Evolutionary conservation across 1,284 basidiomycete species (phyloP).

Genomic region (Heliocybe sulcata): DNA sequence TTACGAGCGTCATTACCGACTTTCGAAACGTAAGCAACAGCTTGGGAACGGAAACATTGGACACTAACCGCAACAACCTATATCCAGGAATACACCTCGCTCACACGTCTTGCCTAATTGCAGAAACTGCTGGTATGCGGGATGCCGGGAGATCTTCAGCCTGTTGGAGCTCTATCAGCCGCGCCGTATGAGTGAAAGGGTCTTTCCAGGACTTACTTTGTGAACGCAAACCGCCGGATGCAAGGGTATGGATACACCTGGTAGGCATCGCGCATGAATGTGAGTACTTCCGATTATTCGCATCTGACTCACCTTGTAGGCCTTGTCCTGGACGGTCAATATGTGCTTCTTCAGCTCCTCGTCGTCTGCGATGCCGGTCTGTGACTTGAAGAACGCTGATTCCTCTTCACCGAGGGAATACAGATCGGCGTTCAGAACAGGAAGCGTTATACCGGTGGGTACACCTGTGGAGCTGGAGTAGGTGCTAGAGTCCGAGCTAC

Average conservation of each 20-base stretch:
- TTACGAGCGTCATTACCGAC: slow-evolving; percentile 39
- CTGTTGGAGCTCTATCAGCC: slow-evolving; percentile 16
- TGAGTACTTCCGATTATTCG: no score
- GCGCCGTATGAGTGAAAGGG: no score
- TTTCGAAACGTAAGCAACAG: no score
- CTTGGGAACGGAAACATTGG: no score
- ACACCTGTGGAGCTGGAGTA: no score
- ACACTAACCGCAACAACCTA: slow-evolving; percentile 41
- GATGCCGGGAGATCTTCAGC: slow-evolving; percentile 32
- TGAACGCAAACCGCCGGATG: slow-evolving; percentile 34
- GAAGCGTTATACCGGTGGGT: no score
- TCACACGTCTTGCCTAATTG: slow-evolving; percentile 27
- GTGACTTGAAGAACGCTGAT: slow-evolving; percentile 28
- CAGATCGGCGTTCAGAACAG: no score
- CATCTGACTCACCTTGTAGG: slow-evolving; percentile 26
- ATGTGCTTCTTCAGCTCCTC: slow-evolving; percentile 37
- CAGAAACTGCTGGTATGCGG: slow-evolving; percentile 34
- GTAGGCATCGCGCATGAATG: neutral
- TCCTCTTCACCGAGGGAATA: slow-evolving; percentile 17
- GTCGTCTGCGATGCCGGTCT: slow-evolving; percentile 32
- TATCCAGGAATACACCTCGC: slow-evolving; percentile 40
- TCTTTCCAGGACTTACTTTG: slow-evolving; percentile 19
- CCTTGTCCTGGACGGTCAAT: slow-evolving; percentile 32
- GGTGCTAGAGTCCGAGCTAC: no score
- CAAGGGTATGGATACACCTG: slow-evolving; percentile 32